Conservation (phyloP, 768 basidiomycete genomes). For the Leccinum variicolor region DNA sequence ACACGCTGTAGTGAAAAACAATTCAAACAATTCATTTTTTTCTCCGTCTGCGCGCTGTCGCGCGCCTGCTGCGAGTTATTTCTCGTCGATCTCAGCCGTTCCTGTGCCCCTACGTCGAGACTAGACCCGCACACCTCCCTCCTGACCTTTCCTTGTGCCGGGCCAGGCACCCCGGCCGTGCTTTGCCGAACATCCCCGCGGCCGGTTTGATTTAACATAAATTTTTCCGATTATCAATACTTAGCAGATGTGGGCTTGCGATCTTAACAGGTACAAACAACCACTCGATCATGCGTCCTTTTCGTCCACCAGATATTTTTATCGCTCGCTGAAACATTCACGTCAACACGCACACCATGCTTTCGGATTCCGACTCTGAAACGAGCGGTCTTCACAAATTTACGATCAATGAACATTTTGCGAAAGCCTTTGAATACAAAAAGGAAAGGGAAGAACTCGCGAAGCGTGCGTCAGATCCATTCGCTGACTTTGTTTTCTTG, state of each 20-base stretch:
- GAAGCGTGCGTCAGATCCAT: conserved; percentile 50
- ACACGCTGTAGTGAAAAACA: no score
- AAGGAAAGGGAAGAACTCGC: conserved; percentile 85
- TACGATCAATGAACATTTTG: conserved; percentile 72
- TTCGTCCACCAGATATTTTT: background rate
- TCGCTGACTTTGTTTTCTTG: background rate
- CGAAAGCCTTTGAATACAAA: conserved; percentile 77
- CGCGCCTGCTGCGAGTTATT: no score
- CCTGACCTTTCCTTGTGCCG: no score
- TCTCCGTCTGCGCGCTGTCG: no score
- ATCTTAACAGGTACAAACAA: conserved; percentile 21
- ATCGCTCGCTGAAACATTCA: background rate
- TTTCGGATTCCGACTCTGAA: conserved; percentile 50
- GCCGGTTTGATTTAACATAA: no score
- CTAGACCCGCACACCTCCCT: no score
- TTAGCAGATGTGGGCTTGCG: conserved; percentile 4
- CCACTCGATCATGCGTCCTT: background rate
- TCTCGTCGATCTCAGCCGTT: no score
- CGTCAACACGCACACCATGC: conserved; percentile 29
- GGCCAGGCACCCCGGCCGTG: no score
- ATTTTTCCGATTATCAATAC: no score
- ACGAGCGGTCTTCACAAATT: conserved; percentile 43
- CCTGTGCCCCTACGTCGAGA: no score
- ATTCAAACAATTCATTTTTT: no score
- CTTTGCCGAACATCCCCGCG: no score